Base-by-base conservation (phyloP, 768 basidiomycete species). In the Auriscalpium microsporum region DNA sequence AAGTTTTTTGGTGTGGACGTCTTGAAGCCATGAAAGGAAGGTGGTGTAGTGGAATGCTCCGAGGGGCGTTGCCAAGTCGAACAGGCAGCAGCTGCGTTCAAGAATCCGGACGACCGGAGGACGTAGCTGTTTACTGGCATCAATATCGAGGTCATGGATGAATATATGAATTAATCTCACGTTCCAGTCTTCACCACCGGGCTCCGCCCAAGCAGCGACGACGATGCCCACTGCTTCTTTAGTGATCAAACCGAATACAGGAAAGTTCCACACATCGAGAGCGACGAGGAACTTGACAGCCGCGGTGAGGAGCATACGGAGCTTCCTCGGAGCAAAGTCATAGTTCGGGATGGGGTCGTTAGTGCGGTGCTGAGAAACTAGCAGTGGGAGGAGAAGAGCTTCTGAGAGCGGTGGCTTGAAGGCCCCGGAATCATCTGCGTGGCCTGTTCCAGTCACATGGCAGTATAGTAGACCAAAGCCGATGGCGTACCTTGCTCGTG, bases 201-300 rank as follows among this genome's bases (percentile, higher is more conserved):
- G 28, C 28, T 28, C 28, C 17, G 40, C 21, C 46, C 46, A 48
- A 3, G 46, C 46, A 13, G 13, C 11, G 46, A 48, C 23, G 21
- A 48, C 46, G 11, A 13, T 7, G 21, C 16, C 46, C 21, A 56
- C 49, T 42, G 46, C 47, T 7, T 50, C 53, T 55, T 10, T 49
- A 34, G 47, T 45, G 19, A 46, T 19, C 40, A 36, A 37, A 62
- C 58, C 19, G 61, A 52, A 56, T 56, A 40, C 55, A 58, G 45
- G 17, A 10, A 49, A 56, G 8, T 28, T 17, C 21, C 11, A 23
- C 14, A 48, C 23, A 28, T 19, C n/a, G 14, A 48, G 46, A 13
- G 23, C n/a, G 13, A 19, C 46, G 17, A 48, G 46, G 23, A 48
- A 48, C 21, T 48, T 48, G 46, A 48, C 46, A 6, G 46, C 21